Percentiles rank a stretch among this genome's conserved stretches.
phyloP scores from a whole-genome alignment of 495 filamentous ascomycete genomes.

The Lindgomyces ingoldianus region DNA sequence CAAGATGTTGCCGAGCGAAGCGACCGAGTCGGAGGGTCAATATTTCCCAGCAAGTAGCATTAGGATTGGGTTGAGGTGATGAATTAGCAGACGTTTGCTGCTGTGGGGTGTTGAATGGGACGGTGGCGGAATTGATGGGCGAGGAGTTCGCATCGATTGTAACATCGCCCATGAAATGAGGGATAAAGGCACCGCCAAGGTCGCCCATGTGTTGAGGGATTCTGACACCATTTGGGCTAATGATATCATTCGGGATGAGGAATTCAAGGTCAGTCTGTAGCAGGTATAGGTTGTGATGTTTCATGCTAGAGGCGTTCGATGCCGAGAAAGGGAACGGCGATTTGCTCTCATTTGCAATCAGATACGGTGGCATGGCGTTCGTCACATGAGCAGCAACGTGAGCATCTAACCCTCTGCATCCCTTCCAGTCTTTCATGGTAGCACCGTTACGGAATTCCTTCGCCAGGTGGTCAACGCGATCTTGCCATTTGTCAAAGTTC shows the following conservation, averaged over 20 bases:
- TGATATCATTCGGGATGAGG: conserved; percentile 19
- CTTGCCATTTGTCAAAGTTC: conserved; percentile 45
- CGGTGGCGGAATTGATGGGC: not conserved
- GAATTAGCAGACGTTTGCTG: not conserved
- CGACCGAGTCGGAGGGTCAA: conserved; percentile 45
- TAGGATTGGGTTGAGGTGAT: conserved; percentile 1
- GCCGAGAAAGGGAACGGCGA: conserved; percentile 46
- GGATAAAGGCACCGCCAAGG: conserved; percentile 15
- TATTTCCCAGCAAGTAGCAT: conserved; percentile 48
- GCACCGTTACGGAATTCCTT: conserved; percentile 48
- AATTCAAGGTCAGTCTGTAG: conserved; percentile 23
- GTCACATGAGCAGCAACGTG: conserved; percentile 45
- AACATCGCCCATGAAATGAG: conserved; percentile 1
- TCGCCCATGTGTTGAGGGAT: not conserved
- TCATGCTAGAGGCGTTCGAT: conserved; percentile 36
- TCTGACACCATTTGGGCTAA: not conserved
- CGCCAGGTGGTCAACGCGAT: conserved; percentile 45
- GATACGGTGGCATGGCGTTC: conserved; percentile 49
- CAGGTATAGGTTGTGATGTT: conserved; percentile 9
- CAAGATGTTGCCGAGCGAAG: conserved; percentile 41
- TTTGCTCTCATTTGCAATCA: conserved; percentile 45
- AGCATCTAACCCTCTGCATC: conserved; percentile 45
- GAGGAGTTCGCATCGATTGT: conserved; percentile 1
- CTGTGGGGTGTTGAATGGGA: not conserved
- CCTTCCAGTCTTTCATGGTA: conserved; percentile 48